Percentiles rank a stretch among this genome's conserved stretches.
Evolutionary conservation across 352 stramenopile genomes (phyloP).

Genomic region (Aphanomyces astaci): DNA sequence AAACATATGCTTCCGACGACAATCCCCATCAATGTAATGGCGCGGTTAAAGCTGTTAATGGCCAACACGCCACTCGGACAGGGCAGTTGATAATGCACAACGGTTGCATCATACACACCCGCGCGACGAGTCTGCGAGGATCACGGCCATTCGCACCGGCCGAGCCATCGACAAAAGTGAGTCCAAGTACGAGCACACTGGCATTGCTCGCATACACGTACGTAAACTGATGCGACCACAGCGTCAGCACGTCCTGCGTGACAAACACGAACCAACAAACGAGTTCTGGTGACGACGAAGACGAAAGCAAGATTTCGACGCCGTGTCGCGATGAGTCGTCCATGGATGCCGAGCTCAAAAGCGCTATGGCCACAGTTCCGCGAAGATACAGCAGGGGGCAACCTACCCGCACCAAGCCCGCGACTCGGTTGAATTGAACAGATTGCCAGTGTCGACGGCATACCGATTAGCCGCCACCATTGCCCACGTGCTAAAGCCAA

Average conservation of each 20-base stretch:
- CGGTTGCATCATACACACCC: too few relatives aligned
- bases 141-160: not conserved
- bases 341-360: not conserved
- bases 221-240: not conserved
- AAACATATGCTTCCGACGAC: not conserved
- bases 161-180: not conserved
- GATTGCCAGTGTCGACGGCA: not conserved
- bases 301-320: too few relatives aligned
- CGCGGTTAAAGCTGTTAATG: not conserved
- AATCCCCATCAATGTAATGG: not conserved
- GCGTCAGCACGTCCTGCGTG: not conserved
- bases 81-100: too few relatives aligned
- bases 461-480: not conserved
- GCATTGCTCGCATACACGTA: not conserved
- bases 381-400: not conserved
- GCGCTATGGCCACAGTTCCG: not conserved
- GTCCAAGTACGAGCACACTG: not conserved
- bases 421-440: not conserved
- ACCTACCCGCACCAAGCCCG: not conserved
- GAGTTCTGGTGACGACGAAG: too few relatives aligned
- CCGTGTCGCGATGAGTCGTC: too few relatives aligned
- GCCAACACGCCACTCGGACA: not conserved
- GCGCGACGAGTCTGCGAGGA: too few relatives aligned
- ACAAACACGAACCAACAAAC: constrained; percentile 12
- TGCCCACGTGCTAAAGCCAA: not conserved